A percentile compares a stretch with the other conserved stretches of the same genome.
Evolutionary conservation across 108 stramenopile genomes (phyloP).

Genomic region (Conticribra guillardii): DNA sequence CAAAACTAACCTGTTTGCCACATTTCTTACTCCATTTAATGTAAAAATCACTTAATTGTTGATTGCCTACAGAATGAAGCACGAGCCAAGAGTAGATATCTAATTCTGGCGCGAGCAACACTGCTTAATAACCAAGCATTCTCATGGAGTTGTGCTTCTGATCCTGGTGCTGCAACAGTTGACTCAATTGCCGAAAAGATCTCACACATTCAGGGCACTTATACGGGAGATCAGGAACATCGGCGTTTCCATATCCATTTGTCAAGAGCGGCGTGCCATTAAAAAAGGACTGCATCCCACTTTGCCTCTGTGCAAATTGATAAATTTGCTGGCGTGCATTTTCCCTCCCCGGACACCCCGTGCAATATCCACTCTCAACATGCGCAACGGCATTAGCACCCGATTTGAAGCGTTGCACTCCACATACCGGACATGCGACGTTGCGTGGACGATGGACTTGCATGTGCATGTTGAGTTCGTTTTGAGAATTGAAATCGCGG

Average conservation of each 20-base stretch:
- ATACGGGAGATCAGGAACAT: constrained; percentile 69
- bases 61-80: no score
- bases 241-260: constrained; percentile 33
- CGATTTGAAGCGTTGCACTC: constrained; percentile 57
- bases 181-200: constrained; percentile 68
- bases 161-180: constrained; percentile 75
- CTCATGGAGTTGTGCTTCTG: constrained; percentile 56
- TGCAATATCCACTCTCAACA: constrained; percentile 73
- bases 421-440: constrained; percentile 74
- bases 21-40: no score
- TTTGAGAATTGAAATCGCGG: constrained; percentile 51
- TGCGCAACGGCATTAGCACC: constrained; percentile 80
- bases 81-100: no score
- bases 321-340: constrained; percentile 73
- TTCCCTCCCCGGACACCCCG: constrained; percentile 56
- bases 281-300: constrained; percentile 55
- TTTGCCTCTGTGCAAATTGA: constrained; percentile 41
- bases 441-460: constrained; percentile 75
- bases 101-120: no score
- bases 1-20: no score
- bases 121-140: constrained; percentile 29
- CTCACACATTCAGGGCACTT: constrained; percentile 56
- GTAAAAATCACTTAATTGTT: no score
- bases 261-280: constrained; percentile 51
- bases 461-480: constrained; percentile 78